phyloP scores from a whole-genome alignment of 179 eudicot species.

The Silene vulgaris region DNA sequence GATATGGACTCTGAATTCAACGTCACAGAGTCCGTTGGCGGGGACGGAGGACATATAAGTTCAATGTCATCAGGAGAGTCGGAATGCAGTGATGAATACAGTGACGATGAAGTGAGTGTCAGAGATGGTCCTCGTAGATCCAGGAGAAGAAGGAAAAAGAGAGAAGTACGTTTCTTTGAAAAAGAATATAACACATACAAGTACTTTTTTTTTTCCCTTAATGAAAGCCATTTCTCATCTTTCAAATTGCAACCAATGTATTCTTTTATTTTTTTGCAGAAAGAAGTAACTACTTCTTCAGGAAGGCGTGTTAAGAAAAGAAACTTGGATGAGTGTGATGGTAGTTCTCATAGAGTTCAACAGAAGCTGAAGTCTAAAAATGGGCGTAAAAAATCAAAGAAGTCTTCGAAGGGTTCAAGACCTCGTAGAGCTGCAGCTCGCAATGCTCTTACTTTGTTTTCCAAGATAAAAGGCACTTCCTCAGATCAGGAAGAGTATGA shows the following conservation, averaged over 20 bases:
- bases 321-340: conserved; percentile 67
- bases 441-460: conserved; percentile 79
- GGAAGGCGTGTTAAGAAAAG: conserved; percentile 96
- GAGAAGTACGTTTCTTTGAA: conserved; percentile 41
- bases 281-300: conserved; percentile 72
- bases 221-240: conserved; percentile 8
- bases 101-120: conserved; percentile 45
- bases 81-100: conserved; percentile 59
- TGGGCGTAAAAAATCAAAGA: conserved; percentile 46
- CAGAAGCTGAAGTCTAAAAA: conserved; percentile 44
- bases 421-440: conserved; percentile 95
- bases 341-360: conserved; percentile 32
- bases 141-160: conserved; percentile 63
- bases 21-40: conserved; percentile 61
- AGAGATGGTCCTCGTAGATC: conserved; percentile 65
- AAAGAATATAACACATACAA: neutral
- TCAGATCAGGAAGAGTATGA: conserved; percentile 52
- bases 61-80: conserved; percentile 46
- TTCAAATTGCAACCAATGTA: conserved; percentile 6
- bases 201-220: neutral
- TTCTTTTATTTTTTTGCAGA: conserved; percentile 34
- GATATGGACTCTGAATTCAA: conserved; percentile 87
- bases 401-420: conserved; percentile 58
- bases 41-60: conserved; percentile 47
- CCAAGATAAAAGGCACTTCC: conserved; percentile 58